Conservation (phyloP, 129 eudicot genomes). For the Centrapalus pauciflorus region DNA sequence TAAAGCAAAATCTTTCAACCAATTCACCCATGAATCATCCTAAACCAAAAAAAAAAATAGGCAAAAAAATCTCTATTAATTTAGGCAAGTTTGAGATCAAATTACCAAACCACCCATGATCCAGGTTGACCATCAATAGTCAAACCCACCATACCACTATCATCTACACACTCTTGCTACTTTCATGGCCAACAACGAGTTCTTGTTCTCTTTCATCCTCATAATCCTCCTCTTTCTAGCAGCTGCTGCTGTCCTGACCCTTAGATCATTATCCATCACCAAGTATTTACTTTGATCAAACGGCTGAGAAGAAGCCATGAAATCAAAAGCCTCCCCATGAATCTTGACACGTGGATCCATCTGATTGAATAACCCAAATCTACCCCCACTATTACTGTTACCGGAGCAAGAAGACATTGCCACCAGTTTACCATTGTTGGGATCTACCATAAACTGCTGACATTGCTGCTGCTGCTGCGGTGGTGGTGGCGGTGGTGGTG, state of each 20-base stretch:
- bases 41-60: conserved; percentile 13
- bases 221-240: conserved; percentile 42
- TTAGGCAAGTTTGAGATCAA: conserved; percentile 9
- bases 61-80: conserved; percentile 5
- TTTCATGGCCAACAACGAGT: conserved; percentile 10
- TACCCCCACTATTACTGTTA: conserved; percentile 21
- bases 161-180: conserved; percentile 17
- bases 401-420: conserved; percentile 12
- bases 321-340: conserved; percentile 33
- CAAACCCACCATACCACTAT: conserved; percentile 7
- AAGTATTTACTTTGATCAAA: conserved; percentile 27
- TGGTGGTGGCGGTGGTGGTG: not conserved
- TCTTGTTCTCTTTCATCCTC: conserved; percentile 39
- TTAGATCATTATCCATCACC: conserved; percentile 22
- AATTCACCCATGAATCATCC: not conserved
- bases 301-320: conserved; percentile 33
- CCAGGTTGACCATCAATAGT: conserved; percentile 15
- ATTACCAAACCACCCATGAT: conserved; percentile 19
- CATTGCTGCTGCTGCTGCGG: not conserved
- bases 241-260: conserved; percentile 34
- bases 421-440: conserved; percentile 16
- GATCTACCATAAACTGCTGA: conserved; percentile 26
- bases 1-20: not conserved
- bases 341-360: conserved; percentile 32
- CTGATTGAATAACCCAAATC: conserved; percentile 24